Percentiles rank a stretch among this genome's conserved stretches.
These are phyloP conservation scores for Xylaria nigripes DNA, from an alignment of 495 filamentous ascomycete genomes.

Conservation along the genomic window DNA sequence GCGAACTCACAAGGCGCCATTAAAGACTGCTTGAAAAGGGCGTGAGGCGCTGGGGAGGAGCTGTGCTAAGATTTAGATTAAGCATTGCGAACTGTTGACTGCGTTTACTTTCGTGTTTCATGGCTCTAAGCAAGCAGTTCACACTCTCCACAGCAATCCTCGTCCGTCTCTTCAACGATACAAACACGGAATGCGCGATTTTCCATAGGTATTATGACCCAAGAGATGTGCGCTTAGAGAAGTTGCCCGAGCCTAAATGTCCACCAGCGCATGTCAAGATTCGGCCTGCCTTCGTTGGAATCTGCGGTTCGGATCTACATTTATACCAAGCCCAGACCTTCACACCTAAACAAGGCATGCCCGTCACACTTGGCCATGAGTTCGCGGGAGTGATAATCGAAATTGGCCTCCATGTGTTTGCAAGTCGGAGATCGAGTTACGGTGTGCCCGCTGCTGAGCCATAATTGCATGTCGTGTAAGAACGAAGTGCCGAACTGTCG, in stretches of 20 bases:
- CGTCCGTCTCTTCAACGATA: no score
- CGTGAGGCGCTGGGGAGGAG: no score
- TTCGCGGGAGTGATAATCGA: conserved; percentile 54
- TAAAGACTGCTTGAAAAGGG: no score
- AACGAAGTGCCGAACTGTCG: conserved; percentile 49
- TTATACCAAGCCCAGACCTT: conserved; percentile 51
- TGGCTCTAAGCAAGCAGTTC: no score
- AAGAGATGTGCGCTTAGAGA: conserved; percentile 33
- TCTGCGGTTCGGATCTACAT: conserved; percentile 55
- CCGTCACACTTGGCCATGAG: conserved; percentile 55
- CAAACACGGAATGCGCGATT: no score
- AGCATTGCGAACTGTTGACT: no score
- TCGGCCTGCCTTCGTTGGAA: conserved; percentile 48
- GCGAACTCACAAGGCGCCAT: no score
- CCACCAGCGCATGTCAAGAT: conserved; percentile 27
- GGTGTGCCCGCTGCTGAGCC: conserved; percentile 54
- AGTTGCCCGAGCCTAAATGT: conserved; percentile 28
- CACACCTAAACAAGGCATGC: conserved; percentile 39
- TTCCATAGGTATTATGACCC: no score
- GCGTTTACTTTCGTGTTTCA: no score
- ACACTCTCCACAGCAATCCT: no score
- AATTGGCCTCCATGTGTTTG: conserved; percentile 43
- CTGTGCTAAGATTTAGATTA: no score
- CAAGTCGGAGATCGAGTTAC: conserved; percentile 47
- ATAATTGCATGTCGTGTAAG: conserved; percentile 45